phyloP scores from a whole-genome alignment of 768 basidiomycete genomes.

The Tricholoma sp. region DNA sequence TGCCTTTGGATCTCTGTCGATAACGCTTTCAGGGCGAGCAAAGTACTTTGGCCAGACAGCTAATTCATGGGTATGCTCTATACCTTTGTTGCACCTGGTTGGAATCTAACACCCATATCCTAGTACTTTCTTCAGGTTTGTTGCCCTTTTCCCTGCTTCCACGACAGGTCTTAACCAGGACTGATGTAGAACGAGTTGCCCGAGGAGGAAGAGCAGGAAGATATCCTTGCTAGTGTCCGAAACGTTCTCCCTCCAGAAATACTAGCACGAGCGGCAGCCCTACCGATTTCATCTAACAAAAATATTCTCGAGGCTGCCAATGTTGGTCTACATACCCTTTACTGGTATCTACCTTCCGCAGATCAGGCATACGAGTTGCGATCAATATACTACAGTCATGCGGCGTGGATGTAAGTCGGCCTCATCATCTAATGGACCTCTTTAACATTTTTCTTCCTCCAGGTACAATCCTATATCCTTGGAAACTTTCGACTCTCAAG shows the following conservation, averaged over 20 bases:
- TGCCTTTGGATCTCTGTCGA: constrained; percentile 76
- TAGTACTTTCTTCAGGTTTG: constrained; percentile 69
- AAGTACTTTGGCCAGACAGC: constrained; percentile 76
- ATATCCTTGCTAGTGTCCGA: constrained; percentile 44
- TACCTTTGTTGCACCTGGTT: constrained; percentile 3
- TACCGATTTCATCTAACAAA: constrained; percentile 50
- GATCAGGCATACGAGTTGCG: constrained; percentile 58
- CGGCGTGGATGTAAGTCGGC: constrained; percentile 62
- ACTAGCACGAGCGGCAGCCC: constrained; percentile 55
- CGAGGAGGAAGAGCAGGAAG: constrained; percentile 50
- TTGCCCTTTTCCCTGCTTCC: neutral
- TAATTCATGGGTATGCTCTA: constrained; percentile 62
- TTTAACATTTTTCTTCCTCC: constrained; percentile 11
- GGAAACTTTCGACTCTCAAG: constrained; percentile 55
- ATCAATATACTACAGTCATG: constrained; percentile 56
- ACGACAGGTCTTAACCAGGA: constrained; percentile 4
- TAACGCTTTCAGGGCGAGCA: constrained; percentile 64
- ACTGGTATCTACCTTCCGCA: constrained; percentile 64
- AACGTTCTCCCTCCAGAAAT: constrained; percentile 58
- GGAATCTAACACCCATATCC: constrained; percentile 9
- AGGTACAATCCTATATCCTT: constrained; percentile 68
- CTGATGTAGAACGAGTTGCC: constrained; percentile 52
- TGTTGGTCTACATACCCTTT: constrained; percentile 50
- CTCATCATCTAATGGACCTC: neutral
- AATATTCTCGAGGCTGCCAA: constrained; percentile 33